Conservation (phyloP, 148 eudicot genomes). For the Bassia scoparia region DNA sequence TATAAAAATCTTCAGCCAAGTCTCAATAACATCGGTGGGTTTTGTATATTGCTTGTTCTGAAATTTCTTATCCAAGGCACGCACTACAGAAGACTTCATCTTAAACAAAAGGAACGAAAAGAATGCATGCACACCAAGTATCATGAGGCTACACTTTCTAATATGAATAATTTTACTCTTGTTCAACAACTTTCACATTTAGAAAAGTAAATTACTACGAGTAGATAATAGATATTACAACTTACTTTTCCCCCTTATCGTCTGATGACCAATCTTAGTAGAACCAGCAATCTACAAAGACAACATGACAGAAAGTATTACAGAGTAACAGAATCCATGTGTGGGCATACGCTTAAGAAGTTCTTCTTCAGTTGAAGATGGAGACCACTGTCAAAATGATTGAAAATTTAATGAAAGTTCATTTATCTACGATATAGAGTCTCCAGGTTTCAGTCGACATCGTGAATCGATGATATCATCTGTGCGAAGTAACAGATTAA, state of each 20-base stretch:
- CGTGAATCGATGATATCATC: conserved; percentile 71
- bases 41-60: neutral
- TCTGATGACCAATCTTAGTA: neutral
- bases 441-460: conserved; percentile 38
- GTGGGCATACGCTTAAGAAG: conserved; percentile 58
- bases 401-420: conserved; percentile 48
- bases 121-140: no score
- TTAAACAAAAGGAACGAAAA: no score
- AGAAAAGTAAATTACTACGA: no score
- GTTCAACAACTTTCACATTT: no score
- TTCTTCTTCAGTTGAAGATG: conserved; percentile 62
- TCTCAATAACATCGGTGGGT: neutral
- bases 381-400: conserved; percentile 84
- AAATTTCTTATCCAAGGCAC: no score
- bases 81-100: no score
- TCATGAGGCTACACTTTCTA: no score
- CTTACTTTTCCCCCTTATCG: neutral
- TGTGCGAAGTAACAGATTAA: conserved; percentile 24
- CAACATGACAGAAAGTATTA: neutral
- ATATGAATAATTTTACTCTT: no score
- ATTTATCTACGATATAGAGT: conserved; percentile 34
- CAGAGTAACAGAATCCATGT: neutral
- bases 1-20: neutral
- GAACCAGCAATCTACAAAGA: neutral
- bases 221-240: no score